Conservation (phyloP, 2,329 filamentous ascomycete genomes). For the Colletotrichum neosansevieriae region DNA sequence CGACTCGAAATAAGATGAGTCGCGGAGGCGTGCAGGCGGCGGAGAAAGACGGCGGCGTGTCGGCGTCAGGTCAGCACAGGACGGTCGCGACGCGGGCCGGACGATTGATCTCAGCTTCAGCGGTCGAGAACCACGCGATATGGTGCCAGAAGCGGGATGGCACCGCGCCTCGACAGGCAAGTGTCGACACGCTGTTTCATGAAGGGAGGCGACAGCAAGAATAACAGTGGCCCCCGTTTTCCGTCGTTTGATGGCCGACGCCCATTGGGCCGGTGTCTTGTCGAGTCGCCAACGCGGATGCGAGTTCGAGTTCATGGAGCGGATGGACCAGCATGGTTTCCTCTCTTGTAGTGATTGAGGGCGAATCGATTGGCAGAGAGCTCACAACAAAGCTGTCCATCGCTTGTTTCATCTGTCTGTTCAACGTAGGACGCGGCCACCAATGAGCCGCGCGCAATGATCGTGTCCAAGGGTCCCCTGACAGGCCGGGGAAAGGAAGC, state of each 20-base stretch:
- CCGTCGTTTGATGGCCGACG: constrained; percentile 2
- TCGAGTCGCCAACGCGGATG: constrained; percentile 1
- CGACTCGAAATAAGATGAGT: constrained; percentile 14
- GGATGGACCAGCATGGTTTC: background rate
- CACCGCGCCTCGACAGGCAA: constrained; percentile 12
- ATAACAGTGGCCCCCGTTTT: constrained; percentile 12
- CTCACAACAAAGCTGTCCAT: constrained; percentile 14
- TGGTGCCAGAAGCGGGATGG: constrained; percentile 12
- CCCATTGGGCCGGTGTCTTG: constrained; percentile 15
- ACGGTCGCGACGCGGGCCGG: constrained; percentile 34
- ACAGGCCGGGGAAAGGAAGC: constrained; percentile 12
- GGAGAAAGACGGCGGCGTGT: constrained; percentile 21
- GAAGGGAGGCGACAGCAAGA: constrained; percentile 13
- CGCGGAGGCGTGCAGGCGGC: constrained; percentile 28
- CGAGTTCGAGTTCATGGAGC: constrained; percentile 9
- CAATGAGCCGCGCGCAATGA: constrained; percentile 38
- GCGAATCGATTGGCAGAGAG: constrained; percentile 31
- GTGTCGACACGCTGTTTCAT: constrained; percentile 30
- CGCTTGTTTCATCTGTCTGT: constrained; percentile 37
- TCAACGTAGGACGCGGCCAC: constrained; percentile 21
- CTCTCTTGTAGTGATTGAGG: constrained; percentile 15
- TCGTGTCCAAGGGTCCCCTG: constrained; percentile 10
- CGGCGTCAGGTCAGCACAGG: constrained; percentile 25
- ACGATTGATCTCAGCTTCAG: constrained; percentile 12
- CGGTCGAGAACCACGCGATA: constrained; percentile 20